Evolutionary conservation across 2,329 filamentous ascomycete species (phyloP).

Genomic region (Celoporthe dispersa): DNA sequence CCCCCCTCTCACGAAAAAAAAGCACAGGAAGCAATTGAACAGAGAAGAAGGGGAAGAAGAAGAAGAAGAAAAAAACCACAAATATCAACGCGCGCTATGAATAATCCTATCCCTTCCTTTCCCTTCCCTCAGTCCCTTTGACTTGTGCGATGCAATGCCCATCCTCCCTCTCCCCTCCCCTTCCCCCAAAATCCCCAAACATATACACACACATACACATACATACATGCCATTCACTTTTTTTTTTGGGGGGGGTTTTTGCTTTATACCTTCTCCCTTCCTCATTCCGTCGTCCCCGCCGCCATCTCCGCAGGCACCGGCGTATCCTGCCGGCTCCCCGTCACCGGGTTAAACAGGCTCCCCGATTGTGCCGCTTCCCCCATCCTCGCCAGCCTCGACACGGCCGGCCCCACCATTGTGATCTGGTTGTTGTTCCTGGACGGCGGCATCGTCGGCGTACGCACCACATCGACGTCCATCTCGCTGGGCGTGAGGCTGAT

Average conservation of each 20-base stretch:
- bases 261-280: background rate
- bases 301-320: conserved; percentile 41
- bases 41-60: no score
- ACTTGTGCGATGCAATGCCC: background rate
- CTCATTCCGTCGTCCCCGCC: conserved; percentile 10
- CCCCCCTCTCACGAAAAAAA: background rate
- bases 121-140: no score
- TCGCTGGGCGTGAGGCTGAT: conserved; percentile 36
- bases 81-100: background rate
- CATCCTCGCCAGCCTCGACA: conserved; percentile 18
- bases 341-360: conserved; percentile 37
- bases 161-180: no score
- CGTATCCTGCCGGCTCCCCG: conserved; percentile 40
- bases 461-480: conserved; percentile 41
- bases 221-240: background rate
- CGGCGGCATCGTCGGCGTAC: conserved; percentile 43
- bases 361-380: conserved; percentile 37
- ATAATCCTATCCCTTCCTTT: background rate
- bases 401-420: conserved; percentile 2
- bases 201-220: background rate
- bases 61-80: background rate
- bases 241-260: no score
- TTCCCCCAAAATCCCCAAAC: no score
- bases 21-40: background rate
- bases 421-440: conserved; percentile 26